A percentile compares a stretch with the other conserved stretches of the same genome.
Conservation (phyloP, 1,284 basidiomycete genomes). For the Leccinum pallidistipes region DNA sequence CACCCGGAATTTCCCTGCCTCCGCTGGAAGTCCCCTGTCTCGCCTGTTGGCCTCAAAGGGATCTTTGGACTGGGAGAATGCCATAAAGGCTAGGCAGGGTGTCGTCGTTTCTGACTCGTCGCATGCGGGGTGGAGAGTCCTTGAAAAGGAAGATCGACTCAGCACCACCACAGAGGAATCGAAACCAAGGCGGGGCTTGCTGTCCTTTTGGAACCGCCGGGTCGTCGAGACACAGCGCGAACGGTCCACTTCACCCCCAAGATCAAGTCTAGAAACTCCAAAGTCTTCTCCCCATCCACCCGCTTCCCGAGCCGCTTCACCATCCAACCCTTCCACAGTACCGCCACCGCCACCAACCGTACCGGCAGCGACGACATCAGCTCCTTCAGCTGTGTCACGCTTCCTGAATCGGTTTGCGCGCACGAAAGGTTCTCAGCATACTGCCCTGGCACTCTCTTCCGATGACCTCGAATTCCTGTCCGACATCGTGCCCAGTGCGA, state of each 20-base stretch:
- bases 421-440: conserved; percentile 41
- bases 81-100: conserved; percentile 56
- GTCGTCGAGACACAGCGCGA: conserved; percentile 21
- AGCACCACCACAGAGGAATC: conserved; percentile 32
- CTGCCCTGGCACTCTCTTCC: conserved; percentile 61
- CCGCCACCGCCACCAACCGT: conserved; percentile 11
- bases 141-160: conserved; percentile 43
- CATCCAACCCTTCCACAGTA: conserved; percentile 11
- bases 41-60: conserved; percentile 66
- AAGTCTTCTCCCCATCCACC: conserved; percentile 17
- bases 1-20: conserved; percentile 55
- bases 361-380: conserved; percentile 23
- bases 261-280: conserved; percentile 37
- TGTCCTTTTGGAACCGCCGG: conserved; percentile 67
- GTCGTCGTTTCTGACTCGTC: conserved; percentile 45
- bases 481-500: conserved; percentile 63
- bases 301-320: conserved; percentile 24
- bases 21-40: conserved; percentile 61
- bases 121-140: conserved; percentile 65
- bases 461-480: conserved; percentile 76
- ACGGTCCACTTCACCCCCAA: conserved; percentile 32
- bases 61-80: conserved; percentile 69
- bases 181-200: conserved; percentile 56
- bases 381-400: conserved; percentile 66
- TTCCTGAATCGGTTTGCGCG: conserved; percentile 71